Evolutionary conservation across 2,329 filamentous ascomycete species (phyloP).

Genomic region (Botrytis hyacinthi): DNA sequence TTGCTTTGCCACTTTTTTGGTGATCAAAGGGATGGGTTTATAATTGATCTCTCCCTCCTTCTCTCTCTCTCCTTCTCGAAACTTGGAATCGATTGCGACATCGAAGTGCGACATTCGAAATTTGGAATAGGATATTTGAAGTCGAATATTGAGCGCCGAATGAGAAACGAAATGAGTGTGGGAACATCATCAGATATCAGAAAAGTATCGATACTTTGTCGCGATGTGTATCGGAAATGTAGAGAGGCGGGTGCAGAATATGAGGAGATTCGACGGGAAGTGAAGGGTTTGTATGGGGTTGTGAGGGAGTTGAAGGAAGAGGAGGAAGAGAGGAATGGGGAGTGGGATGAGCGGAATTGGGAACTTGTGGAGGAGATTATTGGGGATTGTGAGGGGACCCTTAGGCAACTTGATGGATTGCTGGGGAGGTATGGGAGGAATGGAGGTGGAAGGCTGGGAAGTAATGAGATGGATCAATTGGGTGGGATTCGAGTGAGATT

Average conservation of each 20-base stretch:
- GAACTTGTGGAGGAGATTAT: conserved; percentile 51
- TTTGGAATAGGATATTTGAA: neutral
- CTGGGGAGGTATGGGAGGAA: conserved; percentile 47
- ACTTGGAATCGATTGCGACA: neutral
- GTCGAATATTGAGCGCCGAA: neutral
- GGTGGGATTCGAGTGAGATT: conserved; percentile 44
- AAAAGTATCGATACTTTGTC: conserved; percentile 54
- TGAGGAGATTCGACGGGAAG: conserved; percentile 48
- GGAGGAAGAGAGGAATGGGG: conserved; percentile 55
- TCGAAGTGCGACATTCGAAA: neutral
- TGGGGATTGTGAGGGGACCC: conserved; percentile 53
- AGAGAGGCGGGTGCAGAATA: conserved; percentile 50
- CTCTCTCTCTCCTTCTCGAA: neutral
- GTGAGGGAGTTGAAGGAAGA: conserved; percentile 59
- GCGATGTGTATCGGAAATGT: conserved; percentile 54
- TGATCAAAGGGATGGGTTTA: conserved; percentile 4
- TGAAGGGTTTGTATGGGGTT: conserved; percentile 54
- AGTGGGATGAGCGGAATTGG: conserved; percentile 46
- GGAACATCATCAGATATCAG: conserved; percentile 47
- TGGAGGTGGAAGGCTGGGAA: conserved; percentile 30
- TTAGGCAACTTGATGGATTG: conserved; percentile 54
- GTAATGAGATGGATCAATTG: conserved; percentile 38
- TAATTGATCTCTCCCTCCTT: neutral
- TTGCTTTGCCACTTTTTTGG: neutral
- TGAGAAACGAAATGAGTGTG: conserved; percentile 35